phyloP scores from a whole-genome alignment of 2,329 filamentous ascomycete genomes.

The Clarireedia homoeocarpa region DNA sequence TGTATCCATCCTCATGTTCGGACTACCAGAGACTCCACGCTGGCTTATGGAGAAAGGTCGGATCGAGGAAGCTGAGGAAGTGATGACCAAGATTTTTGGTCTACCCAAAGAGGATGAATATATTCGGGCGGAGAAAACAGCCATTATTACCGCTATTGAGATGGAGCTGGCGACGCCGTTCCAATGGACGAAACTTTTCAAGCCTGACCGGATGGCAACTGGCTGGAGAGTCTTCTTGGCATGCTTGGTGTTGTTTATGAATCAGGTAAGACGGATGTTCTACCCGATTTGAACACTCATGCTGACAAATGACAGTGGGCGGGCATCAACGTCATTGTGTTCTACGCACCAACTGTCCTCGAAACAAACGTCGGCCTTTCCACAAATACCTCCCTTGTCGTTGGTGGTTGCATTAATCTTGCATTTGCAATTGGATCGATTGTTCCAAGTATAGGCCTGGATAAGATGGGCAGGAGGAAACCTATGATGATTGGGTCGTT shows the following conservation, averaged over 20 bases:
- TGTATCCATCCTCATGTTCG: constrained; percentile 30
- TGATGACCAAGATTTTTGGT: constrained; percentile 23
- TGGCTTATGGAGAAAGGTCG: constrained; percentile 31
- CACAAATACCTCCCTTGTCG: constrained; percentile 35
- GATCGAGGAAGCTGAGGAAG: constrained; percentile 26
- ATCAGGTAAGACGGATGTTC: not conserved
- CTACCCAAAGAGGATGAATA: constrained; percentile 15
- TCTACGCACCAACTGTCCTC: constrained; percentile 46
- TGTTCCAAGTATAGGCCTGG: constrained; percentile 77
- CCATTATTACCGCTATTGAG: constrained; percentile 30
- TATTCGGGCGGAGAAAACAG: constrained; percentile 23
- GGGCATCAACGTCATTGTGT: constrained; percentile 15
- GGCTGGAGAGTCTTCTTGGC: constrained; percentile 14
- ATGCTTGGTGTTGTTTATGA: constrained; percentile 8
- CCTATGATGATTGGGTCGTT: constrained; percentile 68
- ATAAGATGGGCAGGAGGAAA: constrained; percentile 69
- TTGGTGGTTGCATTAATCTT: constrained; percentile 21
- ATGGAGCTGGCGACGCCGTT: constrained; percentile 24
- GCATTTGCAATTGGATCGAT: constrained; percentile 60
- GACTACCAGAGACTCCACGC: constrained; percentile 34
- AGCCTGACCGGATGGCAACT: constrained; percentile 15
- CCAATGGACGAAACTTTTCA: constrained; percentile 13
- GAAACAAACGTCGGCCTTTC: constrained; percentile 48
- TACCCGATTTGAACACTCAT: not conserved
- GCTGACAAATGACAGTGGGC: constrained; percentile 27